Evolutionary conservation across 345 rosid genomes (phyloP).

Genomic region (Raphanus sativus): DNA sequence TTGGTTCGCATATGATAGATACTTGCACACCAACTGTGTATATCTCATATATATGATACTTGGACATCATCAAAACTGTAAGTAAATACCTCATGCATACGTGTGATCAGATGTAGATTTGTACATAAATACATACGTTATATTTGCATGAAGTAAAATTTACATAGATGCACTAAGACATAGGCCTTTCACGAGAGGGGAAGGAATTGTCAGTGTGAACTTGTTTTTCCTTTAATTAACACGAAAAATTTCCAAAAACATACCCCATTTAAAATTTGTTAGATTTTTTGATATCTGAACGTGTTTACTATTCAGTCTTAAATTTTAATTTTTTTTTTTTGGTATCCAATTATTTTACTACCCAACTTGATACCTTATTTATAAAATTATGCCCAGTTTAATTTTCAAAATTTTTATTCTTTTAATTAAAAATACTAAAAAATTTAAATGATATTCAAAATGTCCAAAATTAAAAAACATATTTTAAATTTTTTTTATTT

Average conservation of each 20-base stretch:
- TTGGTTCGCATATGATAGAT: not conserved
- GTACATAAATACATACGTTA: not conserved
- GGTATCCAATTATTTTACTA: too few relatives aligned
- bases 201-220: not conserved
- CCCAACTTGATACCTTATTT: too few relatives aligned
- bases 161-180: not conserved
- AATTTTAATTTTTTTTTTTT: too few relatives aligned
- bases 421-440: too few relatives aligned
- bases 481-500: too few relatives aligned
- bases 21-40: not conserved
- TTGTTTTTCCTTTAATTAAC: not conserved
- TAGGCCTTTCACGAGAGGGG: not conserved
- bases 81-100: not conserved
- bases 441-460: too few relatives aligned
- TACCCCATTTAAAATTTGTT: not conserved
- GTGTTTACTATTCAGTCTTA: not conserved
- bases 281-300: not conserved
- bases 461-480: too few relatives aligned
- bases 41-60: not conserved
- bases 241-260: not conserved
- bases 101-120: not conserved
- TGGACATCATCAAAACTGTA: not conserved
- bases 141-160: slow-evolving; percentile 1
- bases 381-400: too few relatives aligned
- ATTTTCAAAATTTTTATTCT: too few relatives aligned